These are phyloP conservation scores for Delphinella strobiligena DNA, from an alignment of 2,329 filamentous ascomycete species.

Conservation along the genomic window DNA sequence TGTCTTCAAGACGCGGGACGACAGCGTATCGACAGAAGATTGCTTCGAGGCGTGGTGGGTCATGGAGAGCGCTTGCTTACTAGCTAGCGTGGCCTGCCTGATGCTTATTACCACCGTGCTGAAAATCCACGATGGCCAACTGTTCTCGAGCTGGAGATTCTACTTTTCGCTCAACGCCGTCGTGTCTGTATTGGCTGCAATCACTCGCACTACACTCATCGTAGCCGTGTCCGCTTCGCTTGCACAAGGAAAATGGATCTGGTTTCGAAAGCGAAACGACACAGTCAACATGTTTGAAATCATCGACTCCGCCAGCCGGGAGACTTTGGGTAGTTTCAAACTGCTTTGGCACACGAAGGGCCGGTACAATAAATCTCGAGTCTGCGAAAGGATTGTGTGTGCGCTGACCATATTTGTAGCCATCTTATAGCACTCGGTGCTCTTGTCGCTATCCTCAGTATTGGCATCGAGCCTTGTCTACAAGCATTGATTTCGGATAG, in stretches of 20 bases:
- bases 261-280: background rate
- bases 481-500: slow-evolving; percentile 1
- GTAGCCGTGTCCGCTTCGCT: slow-evolving; percentile 5
- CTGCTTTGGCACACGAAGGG: slow-evolving; percentile 1
- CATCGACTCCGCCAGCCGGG: slow-evolving; percentile 3
- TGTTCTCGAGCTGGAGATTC: background rate
- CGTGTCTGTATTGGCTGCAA: background rate
- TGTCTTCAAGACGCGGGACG: too few species aligned
- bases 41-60: slow-evolving; percentile 3
- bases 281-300: background rate
- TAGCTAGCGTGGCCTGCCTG: background rate
- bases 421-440: slow-evolving; percentile 1
- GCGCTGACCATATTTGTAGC: too few species aligned
- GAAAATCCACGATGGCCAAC: background rate
- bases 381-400: too few species aligned
- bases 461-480: slow-evolving; percentile 1
- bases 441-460: background rate
- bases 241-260: slow-evolving; percentile 5
- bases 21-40: too few species aligned
- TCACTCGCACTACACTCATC: slow-evolving; percentile 1
- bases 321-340: background rate
- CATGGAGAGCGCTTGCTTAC: background rate
- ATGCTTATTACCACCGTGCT: background rate
- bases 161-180: slow-evolving; percentile 4
- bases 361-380: too few species aligned